Base-by-base conservation (phyloP, 306 rosid genomes). In the Dryas octopetala region DNA sequence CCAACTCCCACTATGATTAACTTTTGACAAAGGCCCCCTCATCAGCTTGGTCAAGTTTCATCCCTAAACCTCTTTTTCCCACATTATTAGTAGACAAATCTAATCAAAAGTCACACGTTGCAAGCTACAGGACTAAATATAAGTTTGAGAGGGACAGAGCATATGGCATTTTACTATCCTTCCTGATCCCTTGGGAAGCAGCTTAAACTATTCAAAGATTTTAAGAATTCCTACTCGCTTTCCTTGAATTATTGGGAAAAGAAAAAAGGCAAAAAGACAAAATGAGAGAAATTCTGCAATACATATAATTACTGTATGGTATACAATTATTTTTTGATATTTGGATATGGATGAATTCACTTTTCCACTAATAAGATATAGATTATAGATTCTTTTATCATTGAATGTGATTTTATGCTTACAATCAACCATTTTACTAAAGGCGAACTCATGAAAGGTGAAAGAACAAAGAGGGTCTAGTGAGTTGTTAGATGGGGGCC, bases 1-100 rank as follows among this genome's bases (percentile, higher is more conserved):
- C 88, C 93, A 78, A 79, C 89, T 87, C 87, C 90, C 97, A 91
- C 92, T 85, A 63, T 16, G 28, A 47, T 65, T 14, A 79, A 68
- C 94, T 83, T 87, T 91, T 76, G 79, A 83, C 75, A 28, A 85
- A 58, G 63, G 66, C 48, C 76, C n/a, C 69, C 68, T 13, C 51
- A 48, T 16, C 57, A 40, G 52, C 74, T 74, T n/a, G 38, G 78
- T 76, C 61, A 9, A 13, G 5, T 76, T 26, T 47, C 81, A 58
- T 71, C 58, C 78, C 51, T 50, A 11, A 66, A 54, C 76, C 54
- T 70, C 45, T 52, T 52, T 52, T 74, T 28, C 57, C 75, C 16
- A 11, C 52, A 63, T 40, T 40, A 16, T 63, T 23, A 15, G 19
- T 6, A 19, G 5, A 23, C 68, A 64, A 62, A 54, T 48, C 54